phyloP scores from a whole-genome alignment of 495 filamentous ascomycete genomes.

The Aspergillus homomorphus region DNA sequence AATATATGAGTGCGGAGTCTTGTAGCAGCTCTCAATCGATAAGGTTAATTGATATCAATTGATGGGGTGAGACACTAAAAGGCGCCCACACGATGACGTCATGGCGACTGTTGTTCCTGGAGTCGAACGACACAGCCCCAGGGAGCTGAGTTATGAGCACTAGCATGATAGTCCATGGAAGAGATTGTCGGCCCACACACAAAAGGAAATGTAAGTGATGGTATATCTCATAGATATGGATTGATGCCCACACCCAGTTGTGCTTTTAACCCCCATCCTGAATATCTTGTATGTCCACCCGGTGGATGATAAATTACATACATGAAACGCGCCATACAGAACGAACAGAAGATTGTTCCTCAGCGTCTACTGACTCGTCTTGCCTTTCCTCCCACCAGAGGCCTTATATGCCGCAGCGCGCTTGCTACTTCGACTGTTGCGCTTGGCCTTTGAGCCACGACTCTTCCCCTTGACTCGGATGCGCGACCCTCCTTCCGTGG shows the following conservation, averaged over 20 bases:
- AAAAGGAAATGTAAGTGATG: too few relatives aligned
- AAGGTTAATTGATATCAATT: neutral
- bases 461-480: slow-evolving; percentile 59
- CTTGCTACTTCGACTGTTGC: slow-evolving; percentile 47
- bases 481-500: slow-evolving; percentile 63
- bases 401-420: slow-evolving; percentile 68
- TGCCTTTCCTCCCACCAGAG: slow-evolving; percentile 45
- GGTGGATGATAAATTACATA: slow-evolving; percentile 4
- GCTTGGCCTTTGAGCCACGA: slow-evolving; percentile 53
- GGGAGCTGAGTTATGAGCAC: too few relatives aligned
- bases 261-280: neutral
- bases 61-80: neutral
- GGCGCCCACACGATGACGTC: neutral
- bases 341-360: neutral
- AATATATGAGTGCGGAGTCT: neutral
- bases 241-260: neutral
- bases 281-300: neutral
- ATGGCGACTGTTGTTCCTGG: neutral
- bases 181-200: too few relatives aligned
- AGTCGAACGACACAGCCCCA: too few relatives aligned
- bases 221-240: neutral
- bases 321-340: neutral
- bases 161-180: too few relatives aligned
- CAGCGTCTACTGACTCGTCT: slow-evolving; percentile 8
- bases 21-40: neutral